Base-by-base conservation (phyloP, 495 filamentous ascomycete species). In the Penicillium subrubescens region DNA sequence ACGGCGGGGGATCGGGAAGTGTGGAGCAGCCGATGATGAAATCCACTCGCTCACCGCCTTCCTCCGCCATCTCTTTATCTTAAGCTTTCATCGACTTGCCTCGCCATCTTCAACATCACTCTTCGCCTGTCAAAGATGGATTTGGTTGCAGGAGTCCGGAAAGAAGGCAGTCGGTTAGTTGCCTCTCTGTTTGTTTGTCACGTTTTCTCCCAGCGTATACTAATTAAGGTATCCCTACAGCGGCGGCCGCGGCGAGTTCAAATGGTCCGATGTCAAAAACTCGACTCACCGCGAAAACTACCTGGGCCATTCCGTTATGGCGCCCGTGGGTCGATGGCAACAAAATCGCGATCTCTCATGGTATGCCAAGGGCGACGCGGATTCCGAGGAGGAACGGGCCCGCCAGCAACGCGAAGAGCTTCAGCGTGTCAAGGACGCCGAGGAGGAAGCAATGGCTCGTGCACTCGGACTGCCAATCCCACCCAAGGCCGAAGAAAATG, bases 241-340 rank as follows among this genome's bases (percentile, higher is more conserved):
- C 68, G 95, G 95, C 69, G 95, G 95, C 70, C 89, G 89, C 71
- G 89, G 87, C 79, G 92, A 96, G 74, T 98, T 99, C 85, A 92
- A 88, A 79, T 98, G 95, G 95, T 90, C 94, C 65, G 92, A 97
- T 70, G 95, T 99, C 72, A 89, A 94, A 69, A 86, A 84, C 56
- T 94, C 92, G 43, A 77, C 84, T 44, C 93, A 97, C 69, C 92
- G 95, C 68, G 94, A 99, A 73, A 97, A 99, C 77, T 99, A 99
- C 75, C 89, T 99, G 0, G 95, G 96, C 46, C 95, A 99, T 75
- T 96, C 92, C 25, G 73, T 99, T 57, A 99, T 96, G 87, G 95
- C 95, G 6, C 86, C 95, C 0, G 96, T 98, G 12, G 95, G 95
- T 12, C 91, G 95, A 55, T 99, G 96, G 95, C 93, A 97, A 68